Percentiles rank a stretch among this genome's conserved stretches.
Evolutionary conservation across 2,329 filamentous ascomycete genomes (phyloP).

Genomic region (Apiospora marii): DNA sequence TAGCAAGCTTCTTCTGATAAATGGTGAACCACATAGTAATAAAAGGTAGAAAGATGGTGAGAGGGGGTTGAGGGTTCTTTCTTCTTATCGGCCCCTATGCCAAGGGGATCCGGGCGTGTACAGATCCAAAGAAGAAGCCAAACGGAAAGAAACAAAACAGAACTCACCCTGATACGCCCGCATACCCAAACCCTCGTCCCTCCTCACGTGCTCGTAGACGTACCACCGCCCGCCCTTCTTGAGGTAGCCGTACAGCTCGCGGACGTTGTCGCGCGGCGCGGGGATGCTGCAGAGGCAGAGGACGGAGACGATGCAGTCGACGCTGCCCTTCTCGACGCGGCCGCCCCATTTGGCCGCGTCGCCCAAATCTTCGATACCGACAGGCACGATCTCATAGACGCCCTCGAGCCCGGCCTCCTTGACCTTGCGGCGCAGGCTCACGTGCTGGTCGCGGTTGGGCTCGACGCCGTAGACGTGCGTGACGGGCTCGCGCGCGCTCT

Average conservation of each 20-base stretch:
- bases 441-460: slow-evolving; percentile 64
- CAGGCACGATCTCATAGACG: slow-evolving; percentile 68
- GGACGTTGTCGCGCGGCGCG: slow-evolving; percentile 62
- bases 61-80: neutral
- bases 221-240: slow-evolving; percentile 70
- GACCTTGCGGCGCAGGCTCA: slow-evolving; percentile 54
- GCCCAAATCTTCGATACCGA: slow-evolving; percentile 66
- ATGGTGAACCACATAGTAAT: neutral
- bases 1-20: neutral
- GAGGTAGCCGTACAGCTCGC: slow-evolving; percentile 62
- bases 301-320: slow-evolving; percentile 67
- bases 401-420: slow-evolving; percentile 60
- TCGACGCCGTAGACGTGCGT: slow-evolving; percentile 69
- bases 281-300: slow-evolving; percentile 71
- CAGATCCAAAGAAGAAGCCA: neutral
- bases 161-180: slow-evolving; percentile 60
- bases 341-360: slow-evolving; percentile 51
- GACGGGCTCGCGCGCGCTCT: slow-evolving; percentile 37
- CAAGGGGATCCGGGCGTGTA: too few species aligned
- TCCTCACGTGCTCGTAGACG: slow-evolving; percentile 66
- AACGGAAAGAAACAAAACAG: neutral
- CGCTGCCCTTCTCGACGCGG: slow-evolving; percentile 56
- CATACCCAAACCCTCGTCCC: slow-evolving; percentile 49
- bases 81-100: neutral
- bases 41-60: neutral